Base-by-base conservation (phyloP, 768 basidiomycete genomes). In the Boletales sp. region DNA sequence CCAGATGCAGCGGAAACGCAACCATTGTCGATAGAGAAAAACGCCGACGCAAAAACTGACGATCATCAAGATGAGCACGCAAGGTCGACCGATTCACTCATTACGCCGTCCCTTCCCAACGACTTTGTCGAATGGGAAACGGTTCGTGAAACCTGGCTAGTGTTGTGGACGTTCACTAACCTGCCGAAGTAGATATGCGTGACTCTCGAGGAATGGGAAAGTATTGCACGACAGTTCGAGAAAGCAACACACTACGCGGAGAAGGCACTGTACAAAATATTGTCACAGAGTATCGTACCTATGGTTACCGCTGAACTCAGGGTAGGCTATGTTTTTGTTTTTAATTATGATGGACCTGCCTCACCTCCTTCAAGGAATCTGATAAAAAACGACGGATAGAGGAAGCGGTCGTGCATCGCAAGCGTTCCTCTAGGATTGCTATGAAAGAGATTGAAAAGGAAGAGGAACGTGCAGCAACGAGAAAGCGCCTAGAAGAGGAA, bases 101-200 rank as follows among this genome's bases (percentile, higher is more conserved):
- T 41, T 32, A 50, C 51, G 10, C 60, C 58, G n/a, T 60, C 55
- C 9, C 47, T 69, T 18, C 77, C 76, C 5, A 72, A 73, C 2
- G 78, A 77, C 42, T 89, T 89, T 58, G 66, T 90, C 36, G 93
- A 95, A 67, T 97, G 94, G 94, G 90, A 95, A 73, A 87, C 88
- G 59, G 94, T 92, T 51, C 60, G 82, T 73, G 39, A 32, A 36
- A 44, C 41, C n/a, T 6, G 8, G 34, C 14, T 3, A 37, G 35
- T 32, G 3, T 12, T 13, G 15, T 5, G 8, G 8, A 15, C 19
- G 35, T 41, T 40, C 18, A 54, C 50, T 57, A 2, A 50, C 35
- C 18, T 14, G 5, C 25, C n/a, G 15, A 28, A 41, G 18, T 54
- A 94, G 92, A 82, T 94, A 55, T 93, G 90, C 60, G 81, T 85